Evolutionary conservation across 1,284 basidiomycete genomes (phyloP).

Genomic region (Ganoderma meredithae): DNA sequence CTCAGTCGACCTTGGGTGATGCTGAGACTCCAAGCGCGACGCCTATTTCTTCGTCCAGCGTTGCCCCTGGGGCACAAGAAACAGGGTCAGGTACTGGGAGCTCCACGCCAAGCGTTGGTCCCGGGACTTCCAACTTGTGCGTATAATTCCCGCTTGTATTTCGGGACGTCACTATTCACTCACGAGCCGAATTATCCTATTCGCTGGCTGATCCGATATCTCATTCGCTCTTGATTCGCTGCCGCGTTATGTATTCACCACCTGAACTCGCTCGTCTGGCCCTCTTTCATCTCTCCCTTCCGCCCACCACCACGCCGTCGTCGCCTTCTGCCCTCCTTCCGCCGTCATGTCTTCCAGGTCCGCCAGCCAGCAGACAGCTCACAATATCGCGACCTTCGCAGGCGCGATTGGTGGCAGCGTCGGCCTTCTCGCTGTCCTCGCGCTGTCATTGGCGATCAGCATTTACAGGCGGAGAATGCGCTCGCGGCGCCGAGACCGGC

Average conservation of each 20-base stretch:
- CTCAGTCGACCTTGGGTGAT: conserved; percentile 35
- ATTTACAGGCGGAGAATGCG: conserved; percentile 55
- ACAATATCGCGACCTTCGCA: conserved; percentile 58
- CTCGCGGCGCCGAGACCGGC: conserved; percentile 51
- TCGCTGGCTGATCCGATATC: conserved; percentile 31
- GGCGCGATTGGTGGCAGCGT: conserved; percentile 59
- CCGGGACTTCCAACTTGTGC: conserved; percentile 41
- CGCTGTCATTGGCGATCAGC: conserved; percentile 56
- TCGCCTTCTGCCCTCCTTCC: conserved; percentile 26
- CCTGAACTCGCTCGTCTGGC: conserved; percentile 31
- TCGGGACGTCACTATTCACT: conserved; percentile 41
- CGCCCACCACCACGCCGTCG: conserved; percentile 30
- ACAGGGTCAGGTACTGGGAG: conserved; percentile 35
- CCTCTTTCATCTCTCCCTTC: conserved; percentile 31
- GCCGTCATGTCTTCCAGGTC: conserved; percentile 34
- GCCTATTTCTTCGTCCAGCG: conserved; percentile 21
- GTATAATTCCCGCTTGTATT: conserved; percentile 45
- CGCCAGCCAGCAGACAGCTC: conserved; percentile 33
- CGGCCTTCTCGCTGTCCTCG: conserved; percentile 55
- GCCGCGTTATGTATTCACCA: conserved; percentile 36
- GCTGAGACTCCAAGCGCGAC: conserved; percentile 26
- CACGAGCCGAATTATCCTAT: conserved; percentile 37
- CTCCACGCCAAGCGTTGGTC: conserved; percentile 34
- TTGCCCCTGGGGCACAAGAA: conserved; percentile 30
- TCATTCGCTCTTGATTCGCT: conserved; percentile 34